Percentiles rank a stretch among this genome's conserved stretches.
phyloP scores from a whole-genome alignment of 768 basidiomycete species.

The Termitomyces sp. region DNA sequence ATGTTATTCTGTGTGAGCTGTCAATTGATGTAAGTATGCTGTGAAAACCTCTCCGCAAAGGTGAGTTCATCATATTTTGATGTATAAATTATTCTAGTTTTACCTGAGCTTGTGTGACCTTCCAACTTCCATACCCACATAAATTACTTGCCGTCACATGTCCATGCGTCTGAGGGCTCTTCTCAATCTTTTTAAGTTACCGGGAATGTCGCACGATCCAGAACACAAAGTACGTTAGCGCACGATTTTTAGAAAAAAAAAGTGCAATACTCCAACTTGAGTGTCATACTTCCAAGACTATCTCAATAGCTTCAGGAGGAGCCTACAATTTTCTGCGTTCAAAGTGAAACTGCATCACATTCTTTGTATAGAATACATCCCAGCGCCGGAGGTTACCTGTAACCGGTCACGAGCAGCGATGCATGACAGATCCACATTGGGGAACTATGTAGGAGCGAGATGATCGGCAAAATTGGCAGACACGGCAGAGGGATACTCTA shows the following conservation, averaged over 20 bases:
- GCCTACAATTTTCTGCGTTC: not conserved
- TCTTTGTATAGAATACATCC: not conserved
- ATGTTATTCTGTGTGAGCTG: not conserved
- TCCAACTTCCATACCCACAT: not conserved
- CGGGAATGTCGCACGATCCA: not conserved
- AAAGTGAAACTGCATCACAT: not conserved
- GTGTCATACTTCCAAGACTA: not conserved
- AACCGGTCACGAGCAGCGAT: not conserved
- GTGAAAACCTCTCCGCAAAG: not conserved
- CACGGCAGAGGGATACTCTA: not conserved
- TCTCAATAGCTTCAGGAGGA: not conserved
- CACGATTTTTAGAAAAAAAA: not conserved
- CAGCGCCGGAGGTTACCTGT: not conserved
- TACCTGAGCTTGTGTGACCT: not conserved
- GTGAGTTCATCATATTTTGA: not conserved
- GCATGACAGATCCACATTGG: not conserved
- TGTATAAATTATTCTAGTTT: not conserved
- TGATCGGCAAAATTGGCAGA: not conserved
- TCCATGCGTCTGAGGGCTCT: not conserved
- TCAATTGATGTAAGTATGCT: not conserved
- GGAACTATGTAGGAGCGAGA: not conserved
- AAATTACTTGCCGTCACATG: not conserved
- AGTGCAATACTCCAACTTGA: not conserved
- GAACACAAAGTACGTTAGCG: too few species aligned
- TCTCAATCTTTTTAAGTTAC: not conserved